phyloP scores from a whole-genome alignment of 495 filamentous ascomycete species.

The Aspergillus bertholletiae region DNA sequence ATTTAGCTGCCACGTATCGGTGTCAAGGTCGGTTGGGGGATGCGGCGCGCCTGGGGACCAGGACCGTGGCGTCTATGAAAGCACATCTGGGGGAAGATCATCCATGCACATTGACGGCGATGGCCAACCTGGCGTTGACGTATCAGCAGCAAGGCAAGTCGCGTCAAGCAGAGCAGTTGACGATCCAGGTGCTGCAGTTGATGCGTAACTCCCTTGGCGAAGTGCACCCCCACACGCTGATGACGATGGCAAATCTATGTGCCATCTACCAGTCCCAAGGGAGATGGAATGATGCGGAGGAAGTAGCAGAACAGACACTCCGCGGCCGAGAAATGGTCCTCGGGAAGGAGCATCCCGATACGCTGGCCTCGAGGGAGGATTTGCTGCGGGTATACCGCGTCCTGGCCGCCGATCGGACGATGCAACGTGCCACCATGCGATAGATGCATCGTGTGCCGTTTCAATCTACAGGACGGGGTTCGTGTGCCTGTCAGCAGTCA shows the following conservation, averaged over 20 bases:
- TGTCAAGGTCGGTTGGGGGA: conserved; percentile 33
- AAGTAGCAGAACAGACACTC: conserved; percentile 21
- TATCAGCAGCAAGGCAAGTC: conserved; percentile 20
- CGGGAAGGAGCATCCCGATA: conserved; percentile 10
- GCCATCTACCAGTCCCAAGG: conserved; percentile 24
- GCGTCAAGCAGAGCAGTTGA: conserved; percentile 27
- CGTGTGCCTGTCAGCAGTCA: not conserved
- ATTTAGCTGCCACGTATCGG: conserved; percentile 25
- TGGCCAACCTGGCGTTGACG: conserved; percentile 35
- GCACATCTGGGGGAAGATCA: conserved; percentile 31
- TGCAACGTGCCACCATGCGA: not conserved
- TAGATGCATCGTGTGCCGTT: not conserved
- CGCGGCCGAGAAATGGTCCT: conserved; percentile 13
- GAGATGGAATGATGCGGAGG: conserved; percentile 32
- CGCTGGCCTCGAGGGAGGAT: conserved; percentile 2
- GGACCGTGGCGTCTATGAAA: conserved; percentile 23
- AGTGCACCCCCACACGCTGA: conserved; percentile 20
- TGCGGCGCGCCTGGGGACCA: conserved; percentile 29
- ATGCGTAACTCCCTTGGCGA: conserved; percentile 15
- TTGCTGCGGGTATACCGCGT: conserved; percentile 3
- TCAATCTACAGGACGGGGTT: not conserved
- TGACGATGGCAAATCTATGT: conserved; percentile 26
- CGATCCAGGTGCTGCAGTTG: conserved; percentile 18
- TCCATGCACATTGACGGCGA: conserved; percentile 32
- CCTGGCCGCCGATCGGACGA: conserved; percentile 1